Evolutionary conservation across 164 flowering plant species (phyloP).

Genomic region (Akebia trifoliata): DNA sequence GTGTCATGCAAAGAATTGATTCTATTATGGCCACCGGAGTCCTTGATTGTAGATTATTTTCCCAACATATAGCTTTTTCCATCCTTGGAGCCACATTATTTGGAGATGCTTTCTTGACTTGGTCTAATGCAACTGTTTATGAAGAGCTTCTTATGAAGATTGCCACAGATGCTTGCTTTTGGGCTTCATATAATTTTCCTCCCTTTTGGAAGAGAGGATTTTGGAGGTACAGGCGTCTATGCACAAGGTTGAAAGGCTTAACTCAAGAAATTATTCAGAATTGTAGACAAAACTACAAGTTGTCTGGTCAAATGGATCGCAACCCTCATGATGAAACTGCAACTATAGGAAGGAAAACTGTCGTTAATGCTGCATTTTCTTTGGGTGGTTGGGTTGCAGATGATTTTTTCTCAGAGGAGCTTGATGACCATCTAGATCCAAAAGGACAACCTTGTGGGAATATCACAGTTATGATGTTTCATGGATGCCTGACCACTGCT

Average conservation of each 20-base stretch:
- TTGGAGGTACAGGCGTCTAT: slow-evolving; percentile 48
- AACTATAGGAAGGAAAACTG: slow-evolving; percentile 14
- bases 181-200: slow-evolving; percentile 58
- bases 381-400: slow-evolving; percentile 12
- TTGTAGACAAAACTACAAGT: slow-evolving; percentile 26
- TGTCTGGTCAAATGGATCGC: slow-evolving; percentile 9
- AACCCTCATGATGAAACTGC: slow-evolving; percentile 10
- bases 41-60: slow-evolving; percentile 38
- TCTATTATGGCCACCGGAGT: slow-evolving; percentile 29
- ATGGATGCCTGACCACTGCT: slow-evolving; percentile 50
- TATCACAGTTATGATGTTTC: slow-evolving; percentile 56
- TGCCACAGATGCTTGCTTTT: slow-evolving; percentile 58
- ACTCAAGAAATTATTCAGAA: slow-evolving; percentile 46
- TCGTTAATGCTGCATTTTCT: slow-evolving; percentile 10
- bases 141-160: slow-evolving; percentile 58
- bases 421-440: slow-evolving; percentile 19
- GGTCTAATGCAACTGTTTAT: slow-evolving; percentile 48
- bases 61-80: slow-evolving; percentile 59
- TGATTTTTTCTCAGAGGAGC: slow-evolving; percentile 18
- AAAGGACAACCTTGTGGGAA: slow-evolving; percentile 44
- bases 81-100: slow-evolving; percentile 49
- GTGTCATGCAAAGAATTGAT: slow-evolving; percentile 35
- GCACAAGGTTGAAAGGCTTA: slow-evolving; percentile 44
- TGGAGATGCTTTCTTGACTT: slow-evolving; percentile 53
- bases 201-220: slow-evolving; percentile 62